Evolutionary conservation across 495 filamentous ascomycete genomes (phyloP), one percentile per base, ranked within the genome.

Genomic region (Xylaria grammica): DNA sequence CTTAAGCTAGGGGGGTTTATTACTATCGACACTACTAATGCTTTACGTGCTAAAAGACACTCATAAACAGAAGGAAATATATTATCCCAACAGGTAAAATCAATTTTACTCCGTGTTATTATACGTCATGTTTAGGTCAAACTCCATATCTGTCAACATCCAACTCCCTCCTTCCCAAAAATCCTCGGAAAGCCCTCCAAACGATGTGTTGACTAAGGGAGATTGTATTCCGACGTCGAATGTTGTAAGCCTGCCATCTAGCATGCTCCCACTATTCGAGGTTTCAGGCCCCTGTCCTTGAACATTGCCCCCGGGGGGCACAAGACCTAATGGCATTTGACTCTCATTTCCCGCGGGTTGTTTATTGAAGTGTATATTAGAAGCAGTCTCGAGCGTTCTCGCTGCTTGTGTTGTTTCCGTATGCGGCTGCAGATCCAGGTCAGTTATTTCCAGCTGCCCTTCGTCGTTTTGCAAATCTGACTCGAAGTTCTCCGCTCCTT

Each of bases 81-180:
- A 36, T 36, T 36, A 36, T 36, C 11, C 11, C 34, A 36, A 36
- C 34, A 36, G 34, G 11, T 36, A 36, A 5, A 6, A 36, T 36
- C 34, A 36, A 11, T n/a, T 36, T 36, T 7, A 32, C 13, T 27
- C 17, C 30, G 24, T 24, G 22, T 27, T 45, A 11, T 29, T 30
- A 60, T n/a, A 20, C 4, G 45, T 46, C 27, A 60, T 27, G 3
- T 52, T 52, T 20, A 27, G 49, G 49, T 52, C 49, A 52, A 52
- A 52, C 49, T 52, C 49, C 49, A 32, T 52, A 52, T 52, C 49
- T 26, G 29, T 52, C 17, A 52, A 17, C 49, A 32, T 52, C 49
- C 49, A 52, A 32, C 49, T 52, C 20, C 49, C 49, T 17, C 29
- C 49, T 4, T 52, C 49, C 49, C 49, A 52, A 5, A 52, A 29